A percentile compares a stretch with the other conserved stretches of the same genome.
These are phyloP conservation scores for Trichoderma aggressivum DNA, from an alignment of 2,329 filamentous ascomycete species.

Conservation along the genomic window DNA sequence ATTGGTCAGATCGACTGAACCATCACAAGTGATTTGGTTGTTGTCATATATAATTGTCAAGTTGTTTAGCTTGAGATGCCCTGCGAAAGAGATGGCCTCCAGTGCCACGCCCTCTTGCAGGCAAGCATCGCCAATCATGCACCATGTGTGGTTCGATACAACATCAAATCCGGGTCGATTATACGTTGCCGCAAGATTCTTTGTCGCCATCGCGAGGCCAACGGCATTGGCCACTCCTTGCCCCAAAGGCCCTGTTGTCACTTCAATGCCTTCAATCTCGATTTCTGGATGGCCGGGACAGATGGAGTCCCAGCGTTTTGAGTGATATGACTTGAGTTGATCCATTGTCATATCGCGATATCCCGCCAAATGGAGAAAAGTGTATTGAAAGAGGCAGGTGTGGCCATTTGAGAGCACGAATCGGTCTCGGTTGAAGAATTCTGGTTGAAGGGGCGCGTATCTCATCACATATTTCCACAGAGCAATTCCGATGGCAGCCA, in stretches of 20 bases:
- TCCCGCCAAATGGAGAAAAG: constrained; percentile 50
- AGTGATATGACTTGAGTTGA: constrained; percentile 53
- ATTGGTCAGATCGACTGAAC: constrained; percentile 50
- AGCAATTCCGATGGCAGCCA: constrained; percentile 59
- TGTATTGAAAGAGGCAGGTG: constrained; percentile 53
- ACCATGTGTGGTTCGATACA: constrained; percentile 51
- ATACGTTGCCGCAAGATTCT: constrained; percentile 52
- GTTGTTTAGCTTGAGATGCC: constrained; percentile 54
- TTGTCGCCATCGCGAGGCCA: constrained; percentile 55
- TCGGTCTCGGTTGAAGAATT: constrained; percentile 60
- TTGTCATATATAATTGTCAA: constrained; percentile 59
- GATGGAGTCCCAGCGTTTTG: constrained; percentile 39
- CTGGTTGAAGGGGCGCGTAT: constrained; percentile 52
- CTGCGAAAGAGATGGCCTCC: constrained; percentile 55
- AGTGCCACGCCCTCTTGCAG: constrained; percentile 56
- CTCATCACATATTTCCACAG: constrained; percentile 61
- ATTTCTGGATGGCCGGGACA: constrained; percentile 57
- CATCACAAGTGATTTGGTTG: constrained; percentile 59
- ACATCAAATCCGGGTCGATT: constrained; percentile 49
- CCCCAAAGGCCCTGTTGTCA: constrained; percentile 57
- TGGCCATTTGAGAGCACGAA: constrained; percentile 63
- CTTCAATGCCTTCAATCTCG: constrained; percentile 54
- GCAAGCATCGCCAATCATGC: constrained; percentile 57
- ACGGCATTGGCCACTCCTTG: constrained; percentile 61
- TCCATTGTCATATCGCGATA: constrained; percentile 55